Conservation (phyloP, 345 rosid genomes). For the Eucalyptus paniculata region DNA sequence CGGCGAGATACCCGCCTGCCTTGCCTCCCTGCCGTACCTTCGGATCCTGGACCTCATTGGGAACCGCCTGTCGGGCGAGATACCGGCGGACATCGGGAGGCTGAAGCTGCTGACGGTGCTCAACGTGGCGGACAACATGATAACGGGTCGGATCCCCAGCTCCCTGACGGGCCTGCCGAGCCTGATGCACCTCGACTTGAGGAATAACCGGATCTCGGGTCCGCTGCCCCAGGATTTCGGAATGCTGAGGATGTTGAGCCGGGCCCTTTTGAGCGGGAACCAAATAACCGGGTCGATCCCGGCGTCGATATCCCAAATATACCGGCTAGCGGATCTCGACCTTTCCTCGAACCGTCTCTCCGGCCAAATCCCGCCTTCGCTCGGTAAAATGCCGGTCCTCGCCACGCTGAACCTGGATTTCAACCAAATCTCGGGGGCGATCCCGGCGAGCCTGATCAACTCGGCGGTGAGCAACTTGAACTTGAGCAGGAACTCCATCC, state of each 20-base stretch:
- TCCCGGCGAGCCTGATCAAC: slow-evolving; percentile 18
- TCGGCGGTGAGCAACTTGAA: slow-evolving; percentile 23
- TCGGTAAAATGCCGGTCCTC: slow-evolving; percentile 32
- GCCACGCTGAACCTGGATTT: slow-evolving; percentile 26
- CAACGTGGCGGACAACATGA: slow-evolving; percentile 27
- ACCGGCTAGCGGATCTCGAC: slow-evolving; percentile 33
- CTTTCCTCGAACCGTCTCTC: slow-evolving; percentile 23
- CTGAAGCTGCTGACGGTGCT: slow-evolving; percentile 19
- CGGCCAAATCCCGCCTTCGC: slow-evolving; percentile 18
- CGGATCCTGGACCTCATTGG: slow-evolving; percentile 26
- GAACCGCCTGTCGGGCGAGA: slow-evolving; percentile 17
- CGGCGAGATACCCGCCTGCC: slow-evolving; percentile 28
- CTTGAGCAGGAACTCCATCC: slow-evolving; percentile 21
- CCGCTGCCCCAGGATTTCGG: slow-evolving; percentile 18
- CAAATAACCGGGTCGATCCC: slow-evolving; percentile 17
- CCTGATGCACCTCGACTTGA: slow-evolving; percentile 31
- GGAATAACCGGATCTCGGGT: slow-evolving; percentile 25
- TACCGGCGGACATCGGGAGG: slow-evolving; percentile 26
- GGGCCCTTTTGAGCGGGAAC: slow-evolving; percentile 29
- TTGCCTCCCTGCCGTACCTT: slow-evolving; percentile 18
- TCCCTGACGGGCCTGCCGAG: slow-evolving; percentile 19
- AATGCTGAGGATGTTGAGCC: slow-evolving; percentile 20
- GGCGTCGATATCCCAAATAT: slow-evolving; percentile 10
- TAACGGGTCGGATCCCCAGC: slow-evolving; percentile 23
- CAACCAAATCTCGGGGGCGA: slow-evolving; percentile 10